Evolutionary conservation across 768 basidiomycete genomes (phyloP), one percentile per base, ranked within the genome.

Genomic region (Phaeolepiota aurea): DNA sequence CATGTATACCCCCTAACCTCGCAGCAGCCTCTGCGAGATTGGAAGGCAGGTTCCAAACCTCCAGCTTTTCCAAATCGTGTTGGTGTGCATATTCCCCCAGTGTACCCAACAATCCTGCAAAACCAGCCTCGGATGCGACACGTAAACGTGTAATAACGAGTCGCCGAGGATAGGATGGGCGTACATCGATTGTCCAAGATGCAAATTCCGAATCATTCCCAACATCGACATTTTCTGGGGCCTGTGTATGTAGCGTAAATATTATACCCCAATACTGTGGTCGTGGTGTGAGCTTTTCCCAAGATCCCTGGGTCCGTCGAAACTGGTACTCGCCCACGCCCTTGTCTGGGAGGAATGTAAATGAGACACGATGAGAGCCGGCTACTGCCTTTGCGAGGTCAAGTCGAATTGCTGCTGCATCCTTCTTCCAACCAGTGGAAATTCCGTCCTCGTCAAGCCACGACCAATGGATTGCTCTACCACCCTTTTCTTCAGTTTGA

Each of bases 271-370:
- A 68, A 40, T 52, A 54, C 41, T 40, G 23, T 3, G 56, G 48
- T 1, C 43, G 44, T 9, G 48, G 32, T 11, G 32, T 25, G 42
- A 51, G 22, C 15, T 46, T 48, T 2, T 48, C 35, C 36, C 52
- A 22, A 42, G 49, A 55, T 2, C 47, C 41, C n/a, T 57, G 58
- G 12, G 56, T 42, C 21, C 69, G 55, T 37, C 54, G 54, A 22
- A 69, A 48, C 38, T 64, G 64, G 47, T 63, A 72, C 10, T 63
- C 66, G n/a, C 64, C 72, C 7, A 76, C 67, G n/a, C 75, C 74
- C 14, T 57, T 44, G 41, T 59, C 47, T 1, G 76, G 68, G 16
- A 74, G 61, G 50, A 63, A 73, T 1, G 69, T 47, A 42, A 66
- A 63, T n/a, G 48, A 57, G 37, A 28, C 20, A 16, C 41, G 15